These are phyloP conservation scores for Pichia eremophila DNA, from an alignment of 805 yeast genomes.

Conservation along the genomic window DNA sequence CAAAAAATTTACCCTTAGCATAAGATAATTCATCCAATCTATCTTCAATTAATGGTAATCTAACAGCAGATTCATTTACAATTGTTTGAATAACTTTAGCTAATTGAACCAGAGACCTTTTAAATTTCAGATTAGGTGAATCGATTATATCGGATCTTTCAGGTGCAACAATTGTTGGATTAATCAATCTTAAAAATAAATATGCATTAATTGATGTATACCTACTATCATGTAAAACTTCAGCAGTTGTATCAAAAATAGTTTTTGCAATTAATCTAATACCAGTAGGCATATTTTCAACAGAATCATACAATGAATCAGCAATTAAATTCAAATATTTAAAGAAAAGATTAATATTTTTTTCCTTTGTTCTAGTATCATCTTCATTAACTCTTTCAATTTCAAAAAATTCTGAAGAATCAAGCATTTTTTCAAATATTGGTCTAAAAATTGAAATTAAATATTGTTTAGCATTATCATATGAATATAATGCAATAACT, in stretches of 20 bases:
- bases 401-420: slow-evolving; percentile 46
- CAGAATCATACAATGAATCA: slow-evolving; percentile 47
- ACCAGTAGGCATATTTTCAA: slow-evolving; percentile 56
- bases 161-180: slow-evolving; percentile 89
- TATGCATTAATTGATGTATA: slow-evolving; percentile 77
- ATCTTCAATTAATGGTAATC: slow-evolving; percentile 43
- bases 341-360: slow-evolving; percentile 41
- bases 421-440: slow-evolving; percentile 43
- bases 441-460: slow-evolving; percentile 45
- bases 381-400: slow-evolving; percentile 26
- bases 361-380: slow-evolving; percentile 29
- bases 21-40: slow-evolving; percentile 32
- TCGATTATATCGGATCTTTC: slow-evolving; percentile 37
- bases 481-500: slow-evolving; percentile 61
- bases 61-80: slow-evolving; percentile 74
- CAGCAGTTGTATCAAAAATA: slow-evolving; percentile 45
- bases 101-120: slow-evolving; percentile 64
- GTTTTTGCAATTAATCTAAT: slow-evolving; percentile 63
- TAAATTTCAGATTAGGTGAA: slow-evolving; percentile 13
- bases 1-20: slow-evolving; percentile 30
- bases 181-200: slow-evolving; percentile 66
- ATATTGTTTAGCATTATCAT: slow-evolving; percentile 55
- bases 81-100: slow-evolving; percentile 81
- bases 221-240: slow-evolving; percentile 59
- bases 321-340: slow-evolving; percentile 48